Base-by-base conservation (phyloP, 257 asterid species). In the Solanum etuberosum region DNA sequence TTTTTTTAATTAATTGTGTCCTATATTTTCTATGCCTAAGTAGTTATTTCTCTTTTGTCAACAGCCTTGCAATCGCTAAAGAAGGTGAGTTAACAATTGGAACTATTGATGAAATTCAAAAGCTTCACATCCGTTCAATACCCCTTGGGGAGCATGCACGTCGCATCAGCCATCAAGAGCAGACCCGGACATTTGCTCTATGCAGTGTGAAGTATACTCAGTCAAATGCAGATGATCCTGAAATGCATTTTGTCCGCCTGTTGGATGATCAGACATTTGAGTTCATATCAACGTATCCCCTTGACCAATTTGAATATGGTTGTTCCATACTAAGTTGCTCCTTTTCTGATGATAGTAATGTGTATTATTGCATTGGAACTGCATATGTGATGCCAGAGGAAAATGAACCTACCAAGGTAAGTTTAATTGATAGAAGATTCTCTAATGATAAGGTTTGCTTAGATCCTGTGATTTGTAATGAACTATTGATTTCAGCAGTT, bases 131-230 rank as follows among this genome's bases (percentile, higher is more conserved):
- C 86, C 99, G 99, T 59, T 90, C 99, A 21, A 95, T 97, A 87
- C 98, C 99, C 7, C 97, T 97, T 35, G 99, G 99, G 78, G 99
- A 97, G 93, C 98, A 97, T 85, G 98, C 97, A 85, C 96, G 99
- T 4, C 98, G 99, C 83, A 97, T 97, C 92, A 96, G 98, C 89
- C 99, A 97, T 93, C 99, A 97, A 91, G 99, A 97, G 90, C 99
- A 94, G 93, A 95, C 98, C 43, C 96, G 95, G 31, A 97, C 98
- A 65, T 97, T 97, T 76, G 98, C 98, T 77, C 85, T 96, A 51
- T 96, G 99, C 86, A 94, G 98, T 87, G 89, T 96, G 77, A 97
- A 92, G 90, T 92, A 92, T 86, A 97, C 93, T 88, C 99, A 92
- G 90, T 91, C 98, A 34, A 91, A 90, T 86, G 87, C 94, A 68